Evolutionary conservation across 768 basidiomycete species (phyloP).

Genomic region (Serendipita sp.): DNA sequence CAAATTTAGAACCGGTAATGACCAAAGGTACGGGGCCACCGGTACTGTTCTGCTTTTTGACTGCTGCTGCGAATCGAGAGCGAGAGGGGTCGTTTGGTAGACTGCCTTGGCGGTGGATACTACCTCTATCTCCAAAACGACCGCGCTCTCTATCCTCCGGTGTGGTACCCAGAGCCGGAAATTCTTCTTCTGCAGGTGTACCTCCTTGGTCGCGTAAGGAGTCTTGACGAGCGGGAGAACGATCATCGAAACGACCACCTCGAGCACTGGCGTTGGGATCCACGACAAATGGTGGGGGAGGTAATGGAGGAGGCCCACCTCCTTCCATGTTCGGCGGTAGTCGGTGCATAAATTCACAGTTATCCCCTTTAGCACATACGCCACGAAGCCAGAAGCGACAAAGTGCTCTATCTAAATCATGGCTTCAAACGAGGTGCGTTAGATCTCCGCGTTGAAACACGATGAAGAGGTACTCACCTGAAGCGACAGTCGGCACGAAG

Average conservation of each 20-base stretch:
- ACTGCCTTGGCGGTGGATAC: slow-evolving; percentile 13
- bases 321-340: slow-evolving; percentile 69
- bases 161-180: slow-evolving; percentile 37
- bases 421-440: slow-evolving; percentile 37
- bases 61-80: slow-evolving; percentile 79
- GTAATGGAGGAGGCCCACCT: slow-evolving; percentile 10
- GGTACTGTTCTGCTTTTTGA: slow-evolving; percentile 40
- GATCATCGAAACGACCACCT: slow-evolving; percentile 2
- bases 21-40: background rate
- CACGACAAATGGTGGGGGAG: slow-evolving; percentile 11
- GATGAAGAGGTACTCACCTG: slow-evolving; percentile 40
- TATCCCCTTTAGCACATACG: slow-evolving; percentile 90
- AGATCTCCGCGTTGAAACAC: background rate
- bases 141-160: slow-evolving; percentile 12
- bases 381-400: slow-evolving; percentile 97
- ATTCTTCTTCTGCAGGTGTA: slow-evolving; percentile 34
- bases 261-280: slow-evolving; percentile 3
- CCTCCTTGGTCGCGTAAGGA: background rate
- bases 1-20: slow-evolving; percentile 7
- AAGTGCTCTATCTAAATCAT: slow-evolving; percentile 84
- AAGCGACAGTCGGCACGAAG: slow-evolving; percentile 92
- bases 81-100: slow-evolving; percentile 62
- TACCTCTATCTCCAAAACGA: slow-evolving; percentile 17
- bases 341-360: slow-evolving; percentile 91
- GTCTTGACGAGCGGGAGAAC: background rate